A percentile compares a stretch with the other conserved stretches of the same genome.
These are phyloP conservation scores for Beauveria varroae DNA, from an alignment of 2,329 filamentous ascomycete genomes.

Conservation along the genomic window DNA sequence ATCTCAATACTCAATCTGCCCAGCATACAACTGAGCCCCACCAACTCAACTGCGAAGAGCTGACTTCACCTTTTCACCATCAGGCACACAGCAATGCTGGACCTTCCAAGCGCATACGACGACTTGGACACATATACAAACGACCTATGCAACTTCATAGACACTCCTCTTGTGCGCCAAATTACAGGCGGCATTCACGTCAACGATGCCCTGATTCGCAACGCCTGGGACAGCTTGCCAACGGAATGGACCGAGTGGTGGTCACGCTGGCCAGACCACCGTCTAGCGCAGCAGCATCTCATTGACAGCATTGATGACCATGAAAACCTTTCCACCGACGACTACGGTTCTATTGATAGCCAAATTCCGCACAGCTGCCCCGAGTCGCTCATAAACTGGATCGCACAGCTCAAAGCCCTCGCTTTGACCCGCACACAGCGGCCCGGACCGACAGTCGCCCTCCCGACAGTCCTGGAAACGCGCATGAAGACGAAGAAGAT, in stretches of 20 bases:
- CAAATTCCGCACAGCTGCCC: constrained; percentile 8
- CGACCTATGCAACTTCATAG: constrained; percentile 18
- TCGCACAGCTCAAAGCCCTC: constrained; percentile 18
- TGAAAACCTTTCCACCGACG: not conserved
- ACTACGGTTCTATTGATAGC: not conserved
- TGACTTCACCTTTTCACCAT: not conserved
- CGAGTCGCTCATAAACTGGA: constrained; percentile 19
- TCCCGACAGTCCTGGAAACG: constrained; percentile 18
- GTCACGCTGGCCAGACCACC: constrained; percentile 21
- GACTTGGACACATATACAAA: constrained; percentile 17
- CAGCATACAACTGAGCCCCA: not conserved
- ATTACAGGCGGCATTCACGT: constrained; percentile 28
- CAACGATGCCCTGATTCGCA: constrained; percentile 24
- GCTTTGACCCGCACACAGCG: constrained; percentile 18
- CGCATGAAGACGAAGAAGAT: constrained; percentile 26
- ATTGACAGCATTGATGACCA: constrained; percentile 22
- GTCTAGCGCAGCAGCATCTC: constrained; percentile 22
- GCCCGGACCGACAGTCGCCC: constrained; percentile 4
- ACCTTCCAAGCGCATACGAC: constrained; percentile 13
- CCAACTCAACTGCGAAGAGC: not conserved
- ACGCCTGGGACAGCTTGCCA: constrained; percentile 23
- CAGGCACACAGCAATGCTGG: constrained; percentile 11
- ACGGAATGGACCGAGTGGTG: constrained; percentile 24
- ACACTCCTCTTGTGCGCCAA: constrained; percentile 22
- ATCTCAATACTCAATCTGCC: too few relatives aligned